A percentile compares a stretch with the other conserved stretches of the same genome.
phyloP scores from a whole-genome alignment of 2,329 filamentous ascomycete genomes.

The Fusarium temperatum region DNA sequence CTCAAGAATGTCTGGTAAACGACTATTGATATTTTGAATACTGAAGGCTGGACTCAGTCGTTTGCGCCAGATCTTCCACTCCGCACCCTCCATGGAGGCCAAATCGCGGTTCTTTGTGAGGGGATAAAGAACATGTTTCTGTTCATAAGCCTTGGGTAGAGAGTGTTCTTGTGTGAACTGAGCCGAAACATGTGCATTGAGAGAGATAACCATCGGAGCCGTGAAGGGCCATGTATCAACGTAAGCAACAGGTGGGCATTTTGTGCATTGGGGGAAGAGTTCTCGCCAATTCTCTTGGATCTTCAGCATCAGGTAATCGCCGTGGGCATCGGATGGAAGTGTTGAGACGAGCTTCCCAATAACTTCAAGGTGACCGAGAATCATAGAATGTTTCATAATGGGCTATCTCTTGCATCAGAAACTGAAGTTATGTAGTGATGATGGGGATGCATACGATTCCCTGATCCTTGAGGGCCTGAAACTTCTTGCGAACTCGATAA shows the following conservation, averaged over 20 bases:
- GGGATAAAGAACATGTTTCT: slow-evolving; percentile 41
- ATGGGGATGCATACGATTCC: not conserved
- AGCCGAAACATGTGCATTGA: slow-evolving; percentile 29
- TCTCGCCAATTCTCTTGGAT: slow-evolving; percentile 29
- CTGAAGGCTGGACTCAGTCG: slow-evolving; percentile 51
- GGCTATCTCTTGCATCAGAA: slow-evolving; percentile 7
- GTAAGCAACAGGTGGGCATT: slow-evolving; percentile 41
- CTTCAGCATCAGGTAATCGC: slow-evolving; percentile 21
- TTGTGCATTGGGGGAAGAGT: slow-evolving; percentile 27
- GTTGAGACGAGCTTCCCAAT: slow-evolving; percentile 9
- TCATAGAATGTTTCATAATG: slow-evolving; percentile 34
- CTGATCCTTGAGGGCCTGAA: not conserved
- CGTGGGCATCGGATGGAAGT: slow-evolving; percentile 28
- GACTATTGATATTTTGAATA: slow-evolving; percentile 46
- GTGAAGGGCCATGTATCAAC: slow-evolving; percentile 45
- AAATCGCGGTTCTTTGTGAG: slow-evolving; percentile 47
- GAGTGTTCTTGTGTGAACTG: slow-evolving; percentile 37
- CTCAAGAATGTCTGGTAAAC: slow-evolving; percentile 50
- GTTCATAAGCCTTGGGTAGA: slow-evolving; percentile 40
- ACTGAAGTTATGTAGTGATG: accelerated
- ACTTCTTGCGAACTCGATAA: slow-evolving; percentile 10
- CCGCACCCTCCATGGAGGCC: slow-evolving; percentile 43
- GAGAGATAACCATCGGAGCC: slow-evolving; percentile 22
- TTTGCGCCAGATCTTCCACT: slow-evolving; percentile 44
- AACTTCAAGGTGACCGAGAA: slow-evolving; percentile 27